These are phyloP conservation scores for Ogataea philodendri DNA, from an alignment of 805 yeast species.

Conservation along the genomic window DNA sequence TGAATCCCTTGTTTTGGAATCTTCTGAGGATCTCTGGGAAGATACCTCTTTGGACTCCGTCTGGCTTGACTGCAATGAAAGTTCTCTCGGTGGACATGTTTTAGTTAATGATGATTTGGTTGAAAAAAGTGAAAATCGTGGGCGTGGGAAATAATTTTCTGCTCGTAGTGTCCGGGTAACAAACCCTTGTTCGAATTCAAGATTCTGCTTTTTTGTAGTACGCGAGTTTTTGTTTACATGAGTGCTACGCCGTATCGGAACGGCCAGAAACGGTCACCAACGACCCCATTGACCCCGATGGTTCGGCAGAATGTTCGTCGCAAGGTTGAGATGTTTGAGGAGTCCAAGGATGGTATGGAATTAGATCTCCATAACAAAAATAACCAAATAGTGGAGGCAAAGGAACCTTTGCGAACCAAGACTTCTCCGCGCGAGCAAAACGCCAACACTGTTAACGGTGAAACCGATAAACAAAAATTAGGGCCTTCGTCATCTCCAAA, in stretches of 20 bases:
- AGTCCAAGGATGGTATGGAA: conserved; percentile 4
- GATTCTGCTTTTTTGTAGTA: neutral
- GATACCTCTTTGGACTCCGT: conserved; percentile 99
- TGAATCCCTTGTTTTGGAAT: conserved; percentile 97
- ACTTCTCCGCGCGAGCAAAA: too few species aligned
- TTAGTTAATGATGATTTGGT: conserved; percentile 7
- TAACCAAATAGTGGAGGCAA: too few species aligned
- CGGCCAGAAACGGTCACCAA: conserved; percentile 29
- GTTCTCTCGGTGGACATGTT: conserved; percentile 76
- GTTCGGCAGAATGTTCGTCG: conserved; percentile 27
- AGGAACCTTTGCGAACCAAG: too few species aligned
- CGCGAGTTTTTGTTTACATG: conserved; percentile 14
- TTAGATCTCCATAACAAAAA: neutral
- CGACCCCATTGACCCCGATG: conserved; percentile 35
- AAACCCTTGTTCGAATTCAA: too few species aligned
- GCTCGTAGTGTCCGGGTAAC: conserved; percentile 9
- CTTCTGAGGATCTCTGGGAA: conserved; percentile 85
- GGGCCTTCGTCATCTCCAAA: too few species aligned
- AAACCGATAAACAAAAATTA: too few species aligned
- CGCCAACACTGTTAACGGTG: too few species aligned
- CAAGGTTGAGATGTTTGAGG: conserved; percentile 16
- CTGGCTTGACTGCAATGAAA: conserved; percentile 94
- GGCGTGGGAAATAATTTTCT: conserved; percentile 9
- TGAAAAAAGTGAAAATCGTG: conserved; percentile 3
- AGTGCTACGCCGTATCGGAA: conserved; percentile 13